Evolutionary conservation across 495 filamentous ascomycete genomes (phyloP), one percentile per base, ranked within the genome.

Genomic region (Annulohypoxylon maeteangense): DNA sequence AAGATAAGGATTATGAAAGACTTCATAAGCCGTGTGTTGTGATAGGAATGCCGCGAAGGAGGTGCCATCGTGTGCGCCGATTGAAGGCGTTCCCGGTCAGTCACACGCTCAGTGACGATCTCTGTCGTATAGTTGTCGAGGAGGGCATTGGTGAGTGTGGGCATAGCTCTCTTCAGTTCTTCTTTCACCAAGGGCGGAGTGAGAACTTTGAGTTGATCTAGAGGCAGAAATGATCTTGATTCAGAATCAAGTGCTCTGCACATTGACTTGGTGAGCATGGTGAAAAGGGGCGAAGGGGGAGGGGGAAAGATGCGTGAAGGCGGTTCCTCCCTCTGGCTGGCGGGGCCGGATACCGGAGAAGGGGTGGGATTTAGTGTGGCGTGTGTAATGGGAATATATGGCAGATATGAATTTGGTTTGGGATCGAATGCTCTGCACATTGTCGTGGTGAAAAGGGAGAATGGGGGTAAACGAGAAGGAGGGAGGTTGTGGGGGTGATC

Each of bases 1-100:
- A 71, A 47, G 12, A 66, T 56, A 18, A 71, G 38, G 45, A 56
- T 57, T 3, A 23, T 18, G 63, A 71, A 66, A 10, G 54, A 53
- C 36, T 25, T 66, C 1, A 66, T 27, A 14, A 71, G 47, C 1
- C 22, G 18, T 16, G 55, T 12, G n/a, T 47, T 44, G 2, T 11
- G 23, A 31, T 54, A n/a, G 16, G 6, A 0, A 12, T 3, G 3
- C 6, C 10, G n/a, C 7, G 25, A 2, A 14, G n/a, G 14, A 20
- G 25, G n/a, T 2, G 29, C n/a, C 3, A 0, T 32, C 18, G 25
- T 6, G n/a, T 60, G 25, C n/a, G 44, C 12, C 20, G 45, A 11
- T n/a, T 14, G 38, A 31, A 4, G 38, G 34, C 3, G 12, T 31
- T n/a, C 32, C 3, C 18, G 51, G 7, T 47, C 44, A 8, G 7